Base-by-base conservation (phyloP, 257 asterid species). In the Solanum paucissectum region DNA sequence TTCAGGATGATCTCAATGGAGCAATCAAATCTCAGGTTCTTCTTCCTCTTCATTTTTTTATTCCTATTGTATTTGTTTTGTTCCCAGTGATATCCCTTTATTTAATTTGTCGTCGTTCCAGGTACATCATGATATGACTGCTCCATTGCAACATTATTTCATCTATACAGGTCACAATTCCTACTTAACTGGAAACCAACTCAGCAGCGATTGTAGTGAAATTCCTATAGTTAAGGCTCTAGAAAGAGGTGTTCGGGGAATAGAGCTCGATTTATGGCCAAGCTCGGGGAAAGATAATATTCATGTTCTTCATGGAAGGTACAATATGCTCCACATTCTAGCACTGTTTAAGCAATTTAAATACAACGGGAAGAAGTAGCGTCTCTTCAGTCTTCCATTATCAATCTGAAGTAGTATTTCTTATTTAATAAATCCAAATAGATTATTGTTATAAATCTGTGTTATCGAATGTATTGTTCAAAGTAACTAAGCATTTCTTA, bases 291-390 rank as follows among this genome's bases (percentile, higher is more conserved):
- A 91, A 91, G 97, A 97, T 87, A 91, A 94, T 42, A 87, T 97
- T 23, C 94, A 94, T 76, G 98, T 97, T 49, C 98, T 95, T 93
- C 99, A 97, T 89, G 98, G 99, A 93, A 94, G 98, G 99, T 95
- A 95, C 49, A 87, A 87, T 90, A 84, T 88, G 91, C 86, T 88
- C 90, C 4, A 55, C 25, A 20, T 55, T 55, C 66, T 55, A 55
- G 2, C 66, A 55, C 18, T 29, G 49, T 32, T 34, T 34, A 23
- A 76, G 3, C 83, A 37, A 75, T 38, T 29, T 37, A 25, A 25
- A 40, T 42, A 25, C 36, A 42, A 52, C 9, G 23, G 7, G 1
- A 52, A 52, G 60, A 52, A 13, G 37, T n/a, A 42, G 84, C 23
- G 25, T 75, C 9, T 75, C 83, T 75, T 73, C 83, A 46, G 55